These are phyloP conservation scores for Aaosphaeria pasadenensis DNA, from an alignment of 2,329 filamentous ascomycete genomes.

Conservation along the genomic window DNA sequence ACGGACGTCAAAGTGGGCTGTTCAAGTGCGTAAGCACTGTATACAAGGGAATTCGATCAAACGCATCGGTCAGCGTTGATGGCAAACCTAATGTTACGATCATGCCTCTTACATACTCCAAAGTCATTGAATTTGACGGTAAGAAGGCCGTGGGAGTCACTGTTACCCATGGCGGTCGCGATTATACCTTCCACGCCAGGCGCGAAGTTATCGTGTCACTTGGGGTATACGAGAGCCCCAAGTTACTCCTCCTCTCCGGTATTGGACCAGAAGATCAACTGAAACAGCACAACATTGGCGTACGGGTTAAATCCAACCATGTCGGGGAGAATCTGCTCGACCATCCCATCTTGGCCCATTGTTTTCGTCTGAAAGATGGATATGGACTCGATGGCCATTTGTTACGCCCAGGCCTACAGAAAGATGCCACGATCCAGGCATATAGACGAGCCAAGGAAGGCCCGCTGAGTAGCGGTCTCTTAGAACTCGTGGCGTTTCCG, in stretches of 20 bases:
- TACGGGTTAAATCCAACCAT: conserved; percentile 54
- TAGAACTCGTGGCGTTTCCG: conserved; percentile 56
- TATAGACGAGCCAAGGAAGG: conserved; percentile 42
- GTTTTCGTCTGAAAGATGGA: conserved; percentile 43
- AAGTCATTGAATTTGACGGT: conserved; percentile 54
- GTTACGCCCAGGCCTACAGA: conserved; percentile 31
- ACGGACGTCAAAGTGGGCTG: conserved; percentile 55
- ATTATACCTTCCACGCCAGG: conserved; percentile 31
- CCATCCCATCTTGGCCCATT: conserved; percentile 30
- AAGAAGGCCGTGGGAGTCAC: conserved; percentile 46
- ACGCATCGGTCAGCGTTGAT: conserved; percentile 50
- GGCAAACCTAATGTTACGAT: conserved; percentile 57
- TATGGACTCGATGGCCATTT: conserved; percentile 51
- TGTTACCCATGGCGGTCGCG: conserved; percentile 42
- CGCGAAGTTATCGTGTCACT: conserved; percentile 12
- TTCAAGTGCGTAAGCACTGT: conserved; percentile 55
- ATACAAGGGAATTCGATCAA: conserved; percentile 56
- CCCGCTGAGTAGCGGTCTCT: conserved; percentile 41
- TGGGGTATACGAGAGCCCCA: conserved; percentile 60
- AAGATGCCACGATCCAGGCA: conserved; percentile 29
- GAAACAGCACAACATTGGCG: conserved; percentile 48
- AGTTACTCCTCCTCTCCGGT: conserved; percentile 61
- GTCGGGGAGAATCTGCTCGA: conserved; percentile 64
- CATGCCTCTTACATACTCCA: conserved; percentile 48
- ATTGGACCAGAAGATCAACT: conserved; percentile 56